Conservation (phyloP, 2,329 filamentous ascomycete species). For the Penicillium nordicum region DNA sequence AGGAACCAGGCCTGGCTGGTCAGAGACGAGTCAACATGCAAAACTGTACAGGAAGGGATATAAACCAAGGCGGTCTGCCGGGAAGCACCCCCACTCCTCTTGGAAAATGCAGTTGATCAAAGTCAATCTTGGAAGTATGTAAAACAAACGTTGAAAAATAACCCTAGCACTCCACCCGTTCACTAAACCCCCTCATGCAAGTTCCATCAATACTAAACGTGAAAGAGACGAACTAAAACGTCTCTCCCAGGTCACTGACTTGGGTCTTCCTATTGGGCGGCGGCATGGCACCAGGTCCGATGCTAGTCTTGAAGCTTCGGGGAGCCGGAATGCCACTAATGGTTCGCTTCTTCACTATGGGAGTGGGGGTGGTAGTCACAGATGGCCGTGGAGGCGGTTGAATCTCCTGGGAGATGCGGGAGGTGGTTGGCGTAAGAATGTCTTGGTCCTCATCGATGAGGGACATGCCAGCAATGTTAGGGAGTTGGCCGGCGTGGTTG, state of each 20-base stretch:
- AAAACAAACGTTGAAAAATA: slow-evolving; percentile 2
- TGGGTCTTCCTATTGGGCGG: slow-evolving; percentile 49
- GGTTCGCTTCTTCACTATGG: slow-evolving; percentile 49
- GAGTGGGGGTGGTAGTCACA: slow-evolving; percentile 47
- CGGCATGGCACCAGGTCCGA: slow-evolving; percentile 45
- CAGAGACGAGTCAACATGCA: background rate
- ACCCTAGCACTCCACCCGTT: background rate
- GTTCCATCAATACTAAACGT: background rate
- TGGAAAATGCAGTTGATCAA: slow-evolving; percentile 1
- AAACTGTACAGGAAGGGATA: background rate
- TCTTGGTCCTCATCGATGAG: slow-evolving; percentile 52
- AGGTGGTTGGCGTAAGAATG: slow-evolving; percentile 46
- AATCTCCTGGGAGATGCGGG: slow-evolving; percentile 32
- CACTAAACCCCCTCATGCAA: background rate
- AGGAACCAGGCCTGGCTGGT: slow-evolving; percentile 5
- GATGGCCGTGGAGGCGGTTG: slow-evolving; percentile 42
- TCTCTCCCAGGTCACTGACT: slow-evolving; percentile 55
- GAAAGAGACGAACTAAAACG: slow-evolving; percentile 44
- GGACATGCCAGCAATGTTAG: slow-evolving; percentile 56
- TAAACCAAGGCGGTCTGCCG: background rate
- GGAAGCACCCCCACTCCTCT: background rate
- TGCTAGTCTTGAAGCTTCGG: slow-evolving; percentile 41
- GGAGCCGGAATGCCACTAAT: slow-evolving; percentile 48
- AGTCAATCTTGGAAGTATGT: background rate
- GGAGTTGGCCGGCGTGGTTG: slow-evolving; percentile 54